These are phyloP conservation scores for Tubosaeta sp. DNA, from an alignment of 768 basidiomycete genomes.

Conservation along the genomic window DNA sequence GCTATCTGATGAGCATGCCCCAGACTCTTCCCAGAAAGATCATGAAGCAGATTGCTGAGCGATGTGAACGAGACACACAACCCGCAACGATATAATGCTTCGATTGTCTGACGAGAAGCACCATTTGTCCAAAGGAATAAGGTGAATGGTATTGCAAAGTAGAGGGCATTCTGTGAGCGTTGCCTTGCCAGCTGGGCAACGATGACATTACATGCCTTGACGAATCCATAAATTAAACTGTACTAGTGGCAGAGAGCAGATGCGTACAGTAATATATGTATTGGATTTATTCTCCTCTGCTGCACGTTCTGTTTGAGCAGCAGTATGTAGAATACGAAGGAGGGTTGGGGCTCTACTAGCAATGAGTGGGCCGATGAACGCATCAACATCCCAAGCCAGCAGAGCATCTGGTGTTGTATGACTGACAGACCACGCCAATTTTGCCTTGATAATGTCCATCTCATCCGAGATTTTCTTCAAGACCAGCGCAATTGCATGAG, in stretches of 20 bases:
- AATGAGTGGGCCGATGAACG: not conserved
- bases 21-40: not conserved
- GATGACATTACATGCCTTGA: constrained; percentile 5
- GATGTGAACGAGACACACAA: not conserved
- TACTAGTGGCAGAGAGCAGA: no score
- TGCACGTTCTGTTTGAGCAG: not conserved
- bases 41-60: not conserved
- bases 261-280: not conserved
- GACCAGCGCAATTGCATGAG: not conserved
- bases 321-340: not conserved
- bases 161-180: not conserved
- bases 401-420: not conserved
- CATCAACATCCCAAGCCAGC: not conserved
- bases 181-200: not conserved
- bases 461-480: not conserved
- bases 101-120: not conserved
- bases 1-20: not conserved
- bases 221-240: not conserved
- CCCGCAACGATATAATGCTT: not conserved
- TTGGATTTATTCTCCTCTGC: not conserved
- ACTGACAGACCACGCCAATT: not conserved
- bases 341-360: not conserved
- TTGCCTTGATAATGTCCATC: not conserved
- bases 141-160: not conserved
- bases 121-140: constrained; percentile 1